Conservation (phyloP, 148 eudicot genomes). For the Persicaria maculosa region DNA sequence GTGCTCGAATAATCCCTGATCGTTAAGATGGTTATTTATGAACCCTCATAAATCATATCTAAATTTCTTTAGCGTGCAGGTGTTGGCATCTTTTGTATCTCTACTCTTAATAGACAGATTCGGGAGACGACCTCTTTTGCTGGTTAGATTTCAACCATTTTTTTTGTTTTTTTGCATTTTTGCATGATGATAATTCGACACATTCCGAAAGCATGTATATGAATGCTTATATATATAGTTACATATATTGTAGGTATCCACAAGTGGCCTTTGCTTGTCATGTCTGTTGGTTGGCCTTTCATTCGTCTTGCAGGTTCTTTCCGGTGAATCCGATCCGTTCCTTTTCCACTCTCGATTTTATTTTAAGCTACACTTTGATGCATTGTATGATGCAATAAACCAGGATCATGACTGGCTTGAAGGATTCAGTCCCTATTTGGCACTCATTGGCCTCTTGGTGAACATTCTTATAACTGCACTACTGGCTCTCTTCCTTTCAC, state of each 20-base stretch:
- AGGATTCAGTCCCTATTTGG: conserved; percentile 25
- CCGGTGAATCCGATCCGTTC: not conserved
- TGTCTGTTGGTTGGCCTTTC: conserved; percentile 26
- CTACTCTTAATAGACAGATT: conserved; percentile 20
- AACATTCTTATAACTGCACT: not conserved
- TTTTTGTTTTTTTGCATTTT: not conserved
- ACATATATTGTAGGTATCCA: conserved; percentile 21
- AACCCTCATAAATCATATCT: not conserved
- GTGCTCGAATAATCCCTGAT: too few relatives aligned
- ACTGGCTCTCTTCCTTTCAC: not conserved
- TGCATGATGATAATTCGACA: not conserved
- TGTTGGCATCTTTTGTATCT: conserved; percentile 17
- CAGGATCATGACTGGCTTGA: conserved; percentile 25
- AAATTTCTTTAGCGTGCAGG: conserved; percentile 16
- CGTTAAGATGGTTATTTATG: too few relatives aligned
- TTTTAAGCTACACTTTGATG: not conserved
- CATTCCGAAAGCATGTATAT: not conserved
- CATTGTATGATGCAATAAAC: not conserved
- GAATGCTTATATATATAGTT: not conserved
- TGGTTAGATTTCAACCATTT: conserved; percentile 17
- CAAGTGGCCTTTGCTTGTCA: conserved; percentile 30
- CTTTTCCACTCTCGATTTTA: not conserved
- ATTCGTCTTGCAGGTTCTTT: conserved; percentile 24
- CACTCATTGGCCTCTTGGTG: conserved; percentile 34
- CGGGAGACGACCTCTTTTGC: conserved; percentile 34